Conservation (phyloP, 2,329 filamentous ascomycete species). For the Colletotrichum cordylinicola region DNA sequence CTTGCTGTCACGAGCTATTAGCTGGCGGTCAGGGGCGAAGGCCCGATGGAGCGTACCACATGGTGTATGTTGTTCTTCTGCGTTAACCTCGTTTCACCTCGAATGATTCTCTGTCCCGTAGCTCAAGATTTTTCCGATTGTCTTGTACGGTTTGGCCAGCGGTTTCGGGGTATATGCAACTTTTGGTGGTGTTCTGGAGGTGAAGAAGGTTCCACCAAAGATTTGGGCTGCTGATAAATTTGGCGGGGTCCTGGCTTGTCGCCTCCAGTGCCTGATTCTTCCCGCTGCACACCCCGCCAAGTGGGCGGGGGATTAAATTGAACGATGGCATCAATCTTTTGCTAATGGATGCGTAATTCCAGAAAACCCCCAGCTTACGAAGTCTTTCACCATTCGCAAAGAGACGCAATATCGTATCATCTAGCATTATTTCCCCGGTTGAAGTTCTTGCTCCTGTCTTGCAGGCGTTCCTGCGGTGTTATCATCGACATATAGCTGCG, state of each 20-base stretch:
- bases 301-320: not conserved
- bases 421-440: not conserved
- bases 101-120: not conserved
- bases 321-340: not conserved
- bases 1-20: conserved; percentile 66
- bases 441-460: not conserved
- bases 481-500: not conserved
- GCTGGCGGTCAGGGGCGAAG: not conserved
- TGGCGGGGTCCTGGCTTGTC: conserved; percentile 16
- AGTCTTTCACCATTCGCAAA: not conserved
- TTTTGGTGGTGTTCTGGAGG: not conserved
- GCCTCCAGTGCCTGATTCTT: not conserved
- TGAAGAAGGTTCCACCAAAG: conserved; percentile 6
- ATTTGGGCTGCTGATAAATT: conserved; percentile 23
- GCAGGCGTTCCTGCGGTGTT: not conserved
- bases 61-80: conserved; percentile 20
- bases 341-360: not conserved
- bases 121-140: not conserved
- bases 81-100: not conserved
- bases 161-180: not conserved
- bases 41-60: conserved; percentile 40
- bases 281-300: conserved; percentile 11
- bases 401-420: not conserved
- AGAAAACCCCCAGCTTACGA: not conserved
- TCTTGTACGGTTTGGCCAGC: not conserved